Conservation (phyloP, 441 rosid genomes). For the Arabidopsis lyrata region DNA sequence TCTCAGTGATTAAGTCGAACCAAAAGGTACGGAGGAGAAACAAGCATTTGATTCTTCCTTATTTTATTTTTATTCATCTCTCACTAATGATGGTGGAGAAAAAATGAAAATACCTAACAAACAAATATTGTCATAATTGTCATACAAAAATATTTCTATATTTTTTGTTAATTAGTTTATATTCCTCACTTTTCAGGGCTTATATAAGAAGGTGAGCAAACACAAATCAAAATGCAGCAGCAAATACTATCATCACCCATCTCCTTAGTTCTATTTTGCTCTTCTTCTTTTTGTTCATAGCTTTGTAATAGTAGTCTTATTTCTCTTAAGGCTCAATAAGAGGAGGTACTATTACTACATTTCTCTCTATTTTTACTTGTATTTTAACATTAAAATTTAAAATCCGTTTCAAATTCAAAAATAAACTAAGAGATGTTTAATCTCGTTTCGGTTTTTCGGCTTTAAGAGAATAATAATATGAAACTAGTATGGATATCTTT, state of each 20-base stretch:
- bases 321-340: constrained; percentile 37
- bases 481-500: not conserved
- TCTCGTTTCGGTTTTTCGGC: not conserved
- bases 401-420: not conserved
- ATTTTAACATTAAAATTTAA: not conserved
- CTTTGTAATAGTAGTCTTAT: constrained; percentile 33
- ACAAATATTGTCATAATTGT: constrained; percentile 38
- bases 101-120: constrained; percentile 33
- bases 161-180: constrained; percentile 19
- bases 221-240: constrained; percentile 41
- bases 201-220: constrained; percentile 42
- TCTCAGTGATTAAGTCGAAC: constrained; percentile 34
- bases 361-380: not conserved
- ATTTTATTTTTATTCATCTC: constrained; percentile 26
- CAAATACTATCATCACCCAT: constrained; percentile 43
- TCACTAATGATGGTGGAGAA: constrained; percentile 48
- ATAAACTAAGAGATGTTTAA: not conserved
- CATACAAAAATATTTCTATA: constrained; percentile 4
- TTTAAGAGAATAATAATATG: not conserved
- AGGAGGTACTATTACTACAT: constrained; percentile 44
- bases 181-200: constrained; percentile 29
- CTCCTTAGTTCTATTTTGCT: constrained; percentile 38
- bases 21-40: constrained; percentile 48
- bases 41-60: constrained; percentile 45
- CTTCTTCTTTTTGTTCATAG: constrained; percentile 41